A percentile compares a stretch with the other conserved stretches of the same genome.
These are phyloP conservation scores for Pleomassaria siparia DNA, from an alignment of 2,329 filamentous ascomycete species.

Conservation along the genomic window DNA sequence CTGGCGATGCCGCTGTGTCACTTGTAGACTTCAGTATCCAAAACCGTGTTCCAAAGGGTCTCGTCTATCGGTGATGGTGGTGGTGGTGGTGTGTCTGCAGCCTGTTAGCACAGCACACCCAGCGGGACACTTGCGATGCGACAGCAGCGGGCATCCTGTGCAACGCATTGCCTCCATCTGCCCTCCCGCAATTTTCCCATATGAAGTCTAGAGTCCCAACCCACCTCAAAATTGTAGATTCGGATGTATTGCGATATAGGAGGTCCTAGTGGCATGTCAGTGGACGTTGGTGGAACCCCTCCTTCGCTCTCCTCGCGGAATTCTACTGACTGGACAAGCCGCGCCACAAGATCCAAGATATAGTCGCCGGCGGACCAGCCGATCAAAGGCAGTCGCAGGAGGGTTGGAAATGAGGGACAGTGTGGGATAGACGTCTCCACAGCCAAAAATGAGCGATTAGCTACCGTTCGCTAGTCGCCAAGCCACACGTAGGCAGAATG, in stretches of 20 bases:
- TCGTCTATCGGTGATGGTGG: conserved; percentile 5
- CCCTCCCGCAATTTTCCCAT: conserved; percentile 5
- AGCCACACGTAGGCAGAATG: conserved; percentile 38
- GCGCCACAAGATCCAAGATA: conserved; percentile 10
- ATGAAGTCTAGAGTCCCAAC: conserved; percentile 17
- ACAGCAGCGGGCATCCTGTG: background rate
- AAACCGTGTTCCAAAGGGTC: background rate
- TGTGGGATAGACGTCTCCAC: conserved; percentile 21
- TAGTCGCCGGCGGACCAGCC: conserved; percentile 13
- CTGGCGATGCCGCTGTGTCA: conserved; percentile 16
- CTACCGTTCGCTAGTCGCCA: conserved; percentile 30
- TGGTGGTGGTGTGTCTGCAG: conserved; percentile 10
- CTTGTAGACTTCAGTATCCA: conserved; percentile 11
- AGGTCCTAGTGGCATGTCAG: conserved; percentile 37
- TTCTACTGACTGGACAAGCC: conserved; percentile 26
- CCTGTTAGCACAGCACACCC: conserved; percentile 11
- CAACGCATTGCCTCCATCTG: conserved; percentile 11
- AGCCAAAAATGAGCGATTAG: conserved; percentile 34
- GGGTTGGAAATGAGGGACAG: conserved; percentile 15
- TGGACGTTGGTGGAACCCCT: conserved; percentile 32
- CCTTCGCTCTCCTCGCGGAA: conserved; percentile 22
- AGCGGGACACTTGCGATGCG: background rate
- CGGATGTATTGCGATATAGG: conserved; percentile 23
- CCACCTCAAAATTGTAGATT: conserved; percentile 33
- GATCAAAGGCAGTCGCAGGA: conserved; percentile 11